Conservation (phyloP, 2,329 filamentous ascomycete genomes). For the Fusarium fujikuroi region DNA sequence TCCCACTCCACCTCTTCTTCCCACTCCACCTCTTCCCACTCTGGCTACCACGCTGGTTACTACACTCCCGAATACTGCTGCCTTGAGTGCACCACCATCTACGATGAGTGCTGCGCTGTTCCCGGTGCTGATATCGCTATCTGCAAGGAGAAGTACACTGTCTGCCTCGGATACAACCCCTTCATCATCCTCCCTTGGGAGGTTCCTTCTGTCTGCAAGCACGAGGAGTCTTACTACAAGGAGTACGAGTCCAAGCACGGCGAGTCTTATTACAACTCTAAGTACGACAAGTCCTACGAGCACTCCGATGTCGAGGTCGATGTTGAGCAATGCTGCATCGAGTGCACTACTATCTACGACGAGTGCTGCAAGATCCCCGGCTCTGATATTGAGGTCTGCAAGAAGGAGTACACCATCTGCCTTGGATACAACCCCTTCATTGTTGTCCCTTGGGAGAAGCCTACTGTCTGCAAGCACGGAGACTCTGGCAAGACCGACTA, state of each 20-base stretch:
- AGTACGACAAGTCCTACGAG: conserved; percentile 5
- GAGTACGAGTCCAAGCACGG: conserved; percentile 17
- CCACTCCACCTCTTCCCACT: neutral
- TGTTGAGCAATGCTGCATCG: conserved; percentile 23
- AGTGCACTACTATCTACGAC: conserved; percentile 28
- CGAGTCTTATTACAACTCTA: conserved; percentile 10
- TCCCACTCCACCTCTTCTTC: neutral
- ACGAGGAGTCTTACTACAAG: conserved; percentile 26
- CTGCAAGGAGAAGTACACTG: conserved; percentile 26
- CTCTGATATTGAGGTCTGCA: conserved; percentile 9
- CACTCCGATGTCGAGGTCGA: neutral
- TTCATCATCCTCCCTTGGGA: conserved; percentile 3
- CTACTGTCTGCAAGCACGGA: conserved; percentile 16
- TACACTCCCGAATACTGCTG: conserved; percentile 34
- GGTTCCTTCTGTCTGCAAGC: conserved; percentile 26
- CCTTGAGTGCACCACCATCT: conserved; percentile 25
- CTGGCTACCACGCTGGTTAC: conserved; percentile 16
- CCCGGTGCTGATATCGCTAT: conserved; percentile 10
- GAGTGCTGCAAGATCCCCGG: conserved; percentile 11
- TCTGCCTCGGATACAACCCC: conserved; percentile 31
- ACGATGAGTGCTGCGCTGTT: conserved; percentile 23
- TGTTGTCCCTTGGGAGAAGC: conserved; percentile 12
- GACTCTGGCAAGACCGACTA: too few relatives aligned
- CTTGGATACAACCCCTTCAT: conserved; percentile 28
- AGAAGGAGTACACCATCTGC: conserved; percentile 19